Evolutionary conservation across 1,284 basidiomycete species (phyloP), one percentile per base, ranked within the genome.

Genomic region (Hypsizygus ulmarius): DNA sequence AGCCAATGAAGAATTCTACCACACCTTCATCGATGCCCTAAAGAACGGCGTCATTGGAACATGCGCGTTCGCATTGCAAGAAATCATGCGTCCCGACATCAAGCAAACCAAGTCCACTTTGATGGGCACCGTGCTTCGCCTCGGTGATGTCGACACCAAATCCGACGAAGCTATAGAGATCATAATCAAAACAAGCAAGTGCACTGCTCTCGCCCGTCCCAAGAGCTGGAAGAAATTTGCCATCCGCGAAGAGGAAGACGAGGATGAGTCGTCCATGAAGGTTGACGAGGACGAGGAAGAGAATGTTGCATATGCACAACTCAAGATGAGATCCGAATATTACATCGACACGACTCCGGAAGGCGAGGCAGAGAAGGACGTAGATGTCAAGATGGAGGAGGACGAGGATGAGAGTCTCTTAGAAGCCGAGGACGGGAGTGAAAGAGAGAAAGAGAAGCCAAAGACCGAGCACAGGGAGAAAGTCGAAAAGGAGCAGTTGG

Each of bases 161-260:
- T 68, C 79, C 1, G 81, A 82, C 2, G 81, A 90, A 60, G 84
- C 90, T 0, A 70, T 97, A 39, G 82, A 84, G 59, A 79, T 98
- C 47, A 68, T 74, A 1, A 77, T 97, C 59, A 86, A 85, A 60
- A 78, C 85, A 32, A 87, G 83, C 60, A 98, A 98, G 68, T 89
- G 86, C 52, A 95, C 93, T 0, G 81, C 87, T 21, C 63, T 83
- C 27, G 79, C 79, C 1, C 74, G 82, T 14, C 85, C 92, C 0
- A 87, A 90, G 50, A 69, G 82, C n/a, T 86, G 88, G 79, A 92
- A 90, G 66, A 90, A 89, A 62, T 91, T 90, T 60, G 79, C 77
- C 42, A 68, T 78, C 54, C 63, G 73, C 28, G 59, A 63, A 58
- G 59, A 60, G 29, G 52, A 36, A 6, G 45, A 18, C 16, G 25